Base-by-base conservation (phyloP, 83 land plant genomes). In the Picea abies region DNA sequence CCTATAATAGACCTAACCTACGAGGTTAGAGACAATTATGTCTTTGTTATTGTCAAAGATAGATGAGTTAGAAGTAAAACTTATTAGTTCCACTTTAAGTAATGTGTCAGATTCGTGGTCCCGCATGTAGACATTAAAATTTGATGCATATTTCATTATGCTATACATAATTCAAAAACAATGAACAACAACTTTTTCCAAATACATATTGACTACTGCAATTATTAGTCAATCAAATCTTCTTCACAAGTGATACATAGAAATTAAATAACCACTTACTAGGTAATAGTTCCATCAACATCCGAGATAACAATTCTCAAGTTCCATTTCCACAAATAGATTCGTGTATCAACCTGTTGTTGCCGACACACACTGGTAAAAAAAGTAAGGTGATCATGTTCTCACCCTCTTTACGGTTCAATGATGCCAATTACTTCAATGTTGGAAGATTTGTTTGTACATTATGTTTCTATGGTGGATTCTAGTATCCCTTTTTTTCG, bases 321-420 rank as follows among this genome's bases (percentile, higher is more conserved):
- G 79, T 84, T 82, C 86, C 86, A 84, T 67, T 84, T 84, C 86
- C 86, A 84, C n/a, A 84, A 82, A 72, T 81, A 73, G 25, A 84
- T 84, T 47, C 85, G 39, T 10, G 86, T 84, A 60, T 82, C 86
- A 63, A 84, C 85, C 84, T 85, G 85, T 65, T 84, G 79, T 23
- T 85, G 76, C 26, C 84, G 80, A 14, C 76, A 69, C 4, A 85
- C 84, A 44, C 76, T 83, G 19, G 86, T 56, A 35, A 25, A 35
- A 26, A 85, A 85, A 2, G 80, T 82, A 85, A 85, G 39, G 86
- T 85, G 41, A 85, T 83, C 64, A 83, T 82, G 85, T 85, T 85
- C 12, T 39, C 47, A 5, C 86, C 86, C 44, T 60, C 79, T 49
- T 82, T 82, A 56, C 64, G 82, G 9, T 73, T 82, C 64, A 85